These are phyloP conservation scores for Hymenoscyphus fraxineus DNA, from an alignment of 2,329 filamentous ascomycete species.

Conservation along the genomic window DNA sequence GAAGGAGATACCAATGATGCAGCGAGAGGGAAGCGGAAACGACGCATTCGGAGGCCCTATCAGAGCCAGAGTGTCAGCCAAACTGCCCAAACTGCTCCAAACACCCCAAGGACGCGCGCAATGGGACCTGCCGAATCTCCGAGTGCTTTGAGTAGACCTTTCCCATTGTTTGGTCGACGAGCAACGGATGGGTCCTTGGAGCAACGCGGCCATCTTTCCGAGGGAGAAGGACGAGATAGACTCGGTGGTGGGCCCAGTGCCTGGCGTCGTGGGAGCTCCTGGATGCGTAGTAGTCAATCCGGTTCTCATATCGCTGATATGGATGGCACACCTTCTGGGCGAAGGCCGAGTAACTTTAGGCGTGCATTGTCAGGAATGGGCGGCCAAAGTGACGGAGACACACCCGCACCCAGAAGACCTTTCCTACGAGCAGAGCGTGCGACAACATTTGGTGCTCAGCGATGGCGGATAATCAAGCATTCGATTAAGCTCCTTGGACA, in stretches of 20 bases:
- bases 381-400: slow-evolving; percentile 62
- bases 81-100: slow-evolving; percentile 61
- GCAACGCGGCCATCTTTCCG: slow-evolving; percentile 63
- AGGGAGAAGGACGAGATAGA: slow-evolving; percentile 68
- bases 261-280: slow-evolving; percentile 53
- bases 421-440: slow-evolving; percentile 63
- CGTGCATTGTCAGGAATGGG: slow-evolving; percentile 58
- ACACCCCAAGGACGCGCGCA: slow-evolving; percentile 50
- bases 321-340: slow-evolving; percentile 50
- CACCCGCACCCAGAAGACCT: slow-evolving; percentile 52
- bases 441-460: slow-evolving; percentile 71
- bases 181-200: slow-evolving; percentile 58
- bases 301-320: slow-evolving; percentile 50
- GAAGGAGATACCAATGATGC: slow-evolving; percentile 55
- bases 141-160: slow-evolving; percentile 32
- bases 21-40: slow-evolving; percentile 57
- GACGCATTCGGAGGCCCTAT: slow-evolving; percentile 56
- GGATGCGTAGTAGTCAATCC: slow-evolving; percentile 46
- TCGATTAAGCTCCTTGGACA: slow-evolving; percentile 75
- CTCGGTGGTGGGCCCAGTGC: slow-evolving; percentile 50
- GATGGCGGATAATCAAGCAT: slow-evolving; percentile 91
- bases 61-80: slow-evolving; percentile 54
- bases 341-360: slow-evolving; percentile 60
- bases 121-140: slow-evolving; percentile 29
- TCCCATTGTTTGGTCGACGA: slow-evolving; percentile 55